Evolutionary conservation across 306 rosid species (phyloP), one percentile per base, ranked within the genome.

Genomic region (Quercus variabilis): DNA sequence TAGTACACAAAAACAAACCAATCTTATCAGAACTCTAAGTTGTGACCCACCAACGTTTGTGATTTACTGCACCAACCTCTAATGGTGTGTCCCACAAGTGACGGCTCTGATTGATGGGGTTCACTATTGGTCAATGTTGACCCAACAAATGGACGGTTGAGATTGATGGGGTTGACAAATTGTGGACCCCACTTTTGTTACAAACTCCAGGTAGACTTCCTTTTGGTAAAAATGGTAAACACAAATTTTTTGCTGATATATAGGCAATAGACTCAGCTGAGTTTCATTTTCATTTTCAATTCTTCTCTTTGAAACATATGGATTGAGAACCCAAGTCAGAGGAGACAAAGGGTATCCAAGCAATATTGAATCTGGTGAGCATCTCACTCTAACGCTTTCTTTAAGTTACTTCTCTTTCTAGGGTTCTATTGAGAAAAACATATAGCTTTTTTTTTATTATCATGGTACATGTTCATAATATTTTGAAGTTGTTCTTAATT

Each of bases 111-210:
- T 78, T 68, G 58, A 58, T 82, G 73, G 69, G 69, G 59, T 35
- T 17, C 57, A 41, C 5, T 18, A 62, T 23, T 68, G 55, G 69
- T 69, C 74, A 49, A 52, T 57, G 68, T 57, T 79, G 83, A 87
- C 88, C 79, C 65, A 26, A 21, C 49, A 59, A 67, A 62, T 70
- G 81, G 68, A 86, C 84, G 90, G 87, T 76, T 17, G 46, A 9
- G 80, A 82, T 86, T 78, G 83, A 30, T 8, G 31, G 80, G 78
- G 87, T 88, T 88, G 92, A 88, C 97, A 80, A 65, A 46, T 23
- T 8, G 5, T 58, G 80, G 84, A 49, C 26, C 83, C 81, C 80
- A 38, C 81, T 69, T 63, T 75, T 73, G 74, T 64, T 70, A 59
- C 81, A 38, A 25, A 33, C 46, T 41, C 15, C 43, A 68, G 71